Conservation (phyloP, 2,329 filamentous ascomycete species). For the Pseudogymnoascus sp. region DNA sequence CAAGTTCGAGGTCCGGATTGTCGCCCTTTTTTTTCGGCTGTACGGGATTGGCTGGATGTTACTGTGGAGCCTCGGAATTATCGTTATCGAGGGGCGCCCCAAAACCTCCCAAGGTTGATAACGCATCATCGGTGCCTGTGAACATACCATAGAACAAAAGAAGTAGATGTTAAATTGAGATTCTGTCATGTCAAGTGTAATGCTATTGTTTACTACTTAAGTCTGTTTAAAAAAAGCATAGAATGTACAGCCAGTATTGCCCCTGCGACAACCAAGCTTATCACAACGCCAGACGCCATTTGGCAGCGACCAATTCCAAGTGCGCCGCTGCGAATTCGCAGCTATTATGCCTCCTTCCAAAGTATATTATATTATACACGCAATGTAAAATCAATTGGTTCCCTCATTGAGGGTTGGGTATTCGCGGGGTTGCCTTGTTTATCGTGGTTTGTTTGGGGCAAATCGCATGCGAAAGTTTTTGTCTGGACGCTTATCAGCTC, state of each 20-base stretch:
- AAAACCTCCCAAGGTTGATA: conserved; percentile 6
- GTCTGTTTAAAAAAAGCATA: not conserved
- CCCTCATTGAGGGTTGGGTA: conserved; percentile 3
- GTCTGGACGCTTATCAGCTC: conserved; percentile 22
- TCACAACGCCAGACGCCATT: conserved; percentile 3
- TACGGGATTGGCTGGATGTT: not conserved
- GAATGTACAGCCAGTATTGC: not conserved
- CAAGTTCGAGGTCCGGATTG: not conserved
- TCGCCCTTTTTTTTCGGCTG: conserved; percentile 6
- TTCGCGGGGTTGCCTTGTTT: conserved; percentile 4
- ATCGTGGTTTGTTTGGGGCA: conserved; percentile 27
- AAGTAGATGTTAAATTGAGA: not conserved
- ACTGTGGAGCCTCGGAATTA: conserved; percentile 6
- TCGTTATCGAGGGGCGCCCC: not conserved
- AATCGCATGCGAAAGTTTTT: conserved; percentile 35
- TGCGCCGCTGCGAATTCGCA: not conserved
- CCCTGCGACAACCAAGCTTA: not conserved
- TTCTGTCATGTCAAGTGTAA: not conserved
- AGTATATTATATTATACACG: not conserved
- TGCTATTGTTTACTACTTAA: not conserved
- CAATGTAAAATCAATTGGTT: not conserved
- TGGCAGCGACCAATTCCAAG: not conserved
- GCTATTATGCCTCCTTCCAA: conserved; percentile 1
- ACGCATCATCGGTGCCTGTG: not conserved
- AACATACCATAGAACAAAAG: not conserved